Conservation (phyloP, 2,329 filamentous ascomycete species). For the Fusarium sp. region DNA sequence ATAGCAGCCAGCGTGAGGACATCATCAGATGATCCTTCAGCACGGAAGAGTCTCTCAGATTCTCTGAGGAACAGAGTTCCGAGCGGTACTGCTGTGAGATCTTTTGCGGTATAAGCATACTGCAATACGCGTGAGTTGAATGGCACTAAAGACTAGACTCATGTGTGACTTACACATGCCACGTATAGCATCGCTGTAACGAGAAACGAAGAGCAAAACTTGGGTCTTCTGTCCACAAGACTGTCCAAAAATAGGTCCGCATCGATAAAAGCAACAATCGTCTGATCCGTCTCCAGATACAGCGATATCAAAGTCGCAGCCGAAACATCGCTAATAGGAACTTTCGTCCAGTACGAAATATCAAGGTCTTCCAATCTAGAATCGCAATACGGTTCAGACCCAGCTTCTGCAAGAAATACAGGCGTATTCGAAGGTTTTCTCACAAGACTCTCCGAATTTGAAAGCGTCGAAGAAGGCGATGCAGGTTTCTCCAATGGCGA, state of each 20-base stretch:
- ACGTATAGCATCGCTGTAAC: conserved; percentile 4
- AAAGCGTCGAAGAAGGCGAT: neutral
- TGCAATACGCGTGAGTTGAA: neutral
- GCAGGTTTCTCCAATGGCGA: neutral
- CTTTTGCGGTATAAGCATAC: neutral
- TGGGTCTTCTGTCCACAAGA: neutral
- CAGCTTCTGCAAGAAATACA: neutral
- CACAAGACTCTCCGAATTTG: neutral
- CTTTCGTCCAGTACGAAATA: conserved; percentile 9
- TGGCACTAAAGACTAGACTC: too few species aligned
- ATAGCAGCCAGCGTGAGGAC: neutral
- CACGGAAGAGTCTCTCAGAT: neutral
- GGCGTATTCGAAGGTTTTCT: neutral
- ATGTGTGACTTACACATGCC: neutral
- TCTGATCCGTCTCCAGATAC: conserved; percentile 8
- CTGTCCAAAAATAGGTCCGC: neutral
- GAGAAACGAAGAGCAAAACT: conserved; percentile 3
- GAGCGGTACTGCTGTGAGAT: neutral
- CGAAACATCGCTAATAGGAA: neutral
- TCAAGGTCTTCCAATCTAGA: neutral
- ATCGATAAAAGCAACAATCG: neutral
- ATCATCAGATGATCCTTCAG: neutral
- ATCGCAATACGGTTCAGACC: neutral
- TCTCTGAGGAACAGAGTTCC: neutral
- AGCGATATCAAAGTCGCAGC: neutral